These are phyloP conservation scores for Byssochlamys sp. DNA, from an alignment of 2,329 filamentous ascomycete genomes.

Conservation along the genomic window DNA sequence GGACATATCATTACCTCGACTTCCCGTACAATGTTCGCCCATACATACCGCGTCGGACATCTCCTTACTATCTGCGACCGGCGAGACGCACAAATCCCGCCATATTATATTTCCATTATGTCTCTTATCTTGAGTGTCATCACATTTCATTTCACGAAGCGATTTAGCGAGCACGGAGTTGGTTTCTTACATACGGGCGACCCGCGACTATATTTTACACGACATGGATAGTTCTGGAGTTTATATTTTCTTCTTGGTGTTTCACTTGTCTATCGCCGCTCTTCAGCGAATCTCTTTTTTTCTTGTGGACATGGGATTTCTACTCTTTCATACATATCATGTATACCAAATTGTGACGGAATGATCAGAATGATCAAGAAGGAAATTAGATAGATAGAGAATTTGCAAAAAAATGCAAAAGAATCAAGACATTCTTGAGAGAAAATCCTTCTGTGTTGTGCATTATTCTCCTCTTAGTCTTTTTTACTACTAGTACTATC, in stretches of 20 bases:
- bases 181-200: neutral
- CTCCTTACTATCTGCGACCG: neutral
- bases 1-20: neutral
- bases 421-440: neutral
- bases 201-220: neutral
- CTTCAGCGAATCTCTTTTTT: neutral
- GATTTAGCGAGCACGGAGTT: neutral
- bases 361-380: neutral
- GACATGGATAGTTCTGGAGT: neutral
- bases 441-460: neutral
- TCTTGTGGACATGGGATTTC: neutral
- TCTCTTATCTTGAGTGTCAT: neutral
- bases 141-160: neutral
- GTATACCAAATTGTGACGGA: neutral
- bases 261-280: neutral
- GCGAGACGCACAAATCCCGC: neutral
- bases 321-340: neutral
- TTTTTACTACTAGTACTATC: no score
- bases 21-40: neutral
- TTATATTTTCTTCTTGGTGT: neutral
- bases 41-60: neutral
- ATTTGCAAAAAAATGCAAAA: neutral
- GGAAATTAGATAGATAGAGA: neutral
- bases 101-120: neutral
- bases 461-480: no score